These are phyloP conservation scores for Sonneratia caseolaris DNA, from an alignment of 345 rosid species.

Conservation along the genomic window DNA sequence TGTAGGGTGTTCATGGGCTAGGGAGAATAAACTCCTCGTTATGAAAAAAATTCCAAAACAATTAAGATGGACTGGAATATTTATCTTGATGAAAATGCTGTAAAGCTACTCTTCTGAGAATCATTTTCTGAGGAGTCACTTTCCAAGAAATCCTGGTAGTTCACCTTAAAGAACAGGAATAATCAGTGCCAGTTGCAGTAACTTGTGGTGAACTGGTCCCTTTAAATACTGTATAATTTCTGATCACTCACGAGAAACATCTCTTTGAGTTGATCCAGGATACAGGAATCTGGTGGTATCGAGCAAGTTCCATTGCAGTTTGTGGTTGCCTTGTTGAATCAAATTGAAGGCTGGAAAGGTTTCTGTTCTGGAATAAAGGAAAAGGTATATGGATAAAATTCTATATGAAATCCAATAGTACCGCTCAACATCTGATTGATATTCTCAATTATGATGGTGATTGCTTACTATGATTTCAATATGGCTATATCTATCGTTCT, in stretches of 20 bases:
- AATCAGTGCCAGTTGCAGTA: not conserved
- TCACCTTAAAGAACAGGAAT: not conserved
- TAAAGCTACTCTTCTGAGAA: not conserved
- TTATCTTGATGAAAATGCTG: not conserved
- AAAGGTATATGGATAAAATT: conserved; percentile 27
- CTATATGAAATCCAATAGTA: not conserved
- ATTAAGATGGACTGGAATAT: not conserved
- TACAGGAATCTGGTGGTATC: conserved; percentile 45
- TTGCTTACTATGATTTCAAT: not conserved
- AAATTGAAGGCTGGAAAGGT: conserved; percentile 37
- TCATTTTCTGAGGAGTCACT: not conserved
- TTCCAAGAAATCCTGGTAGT: not conserved
- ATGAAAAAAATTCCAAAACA: not conserved
- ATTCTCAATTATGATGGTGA: not conserved
- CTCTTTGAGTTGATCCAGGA: conserved; percentile 29
- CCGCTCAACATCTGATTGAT: not conserved
- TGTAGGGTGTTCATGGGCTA: too few species aligned
- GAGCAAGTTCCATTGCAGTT: conserved; percentile 46
- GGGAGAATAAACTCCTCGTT: too few species aligned
- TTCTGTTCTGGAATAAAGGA: conserved; percentile 20
- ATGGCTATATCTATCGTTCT: not conserved
- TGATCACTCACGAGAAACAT: not conserved
- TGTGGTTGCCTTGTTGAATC: conserved; percentile 52
- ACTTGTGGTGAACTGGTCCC: not conserved
- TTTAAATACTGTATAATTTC: not conserved